Evolutionary conservation across 169 alveolate genomes (phyloP).

Genomic region (Cryptosporidium canis): DNA sequence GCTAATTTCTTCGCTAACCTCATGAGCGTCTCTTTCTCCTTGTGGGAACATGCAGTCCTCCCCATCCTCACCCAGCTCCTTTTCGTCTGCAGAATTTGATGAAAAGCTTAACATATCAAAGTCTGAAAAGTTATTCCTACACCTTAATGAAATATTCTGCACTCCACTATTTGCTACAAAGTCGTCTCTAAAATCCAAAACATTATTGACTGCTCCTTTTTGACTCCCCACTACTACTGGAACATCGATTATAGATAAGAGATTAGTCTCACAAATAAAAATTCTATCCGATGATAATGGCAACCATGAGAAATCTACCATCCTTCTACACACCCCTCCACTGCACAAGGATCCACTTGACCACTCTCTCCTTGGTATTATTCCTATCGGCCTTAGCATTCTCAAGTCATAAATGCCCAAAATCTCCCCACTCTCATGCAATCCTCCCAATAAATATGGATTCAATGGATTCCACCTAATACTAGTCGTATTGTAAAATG

Average conservation of each 20-base stretch:
- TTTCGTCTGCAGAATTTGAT: background rate
- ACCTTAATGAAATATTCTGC: background rate
- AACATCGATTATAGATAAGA: background rate
- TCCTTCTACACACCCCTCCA: background rate
- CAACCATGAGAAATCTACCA: slow-evolving; percentile 17
- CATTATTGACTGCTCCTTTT: background rate
- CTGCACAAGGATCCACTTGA: background rate
- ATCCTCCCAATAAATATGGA: slow-evolving; percentile 7
- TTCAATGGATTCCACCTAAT: slow-evolving; percentile 48
- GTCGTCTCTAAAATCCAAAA: background rate
- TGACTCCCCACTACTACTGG: background rate
- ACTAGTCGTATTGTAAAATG: slow-evolving; percentile 42
- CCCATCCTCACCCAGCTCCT: background rate
- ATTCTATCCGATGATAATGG: slow-evolving; percentile 22
- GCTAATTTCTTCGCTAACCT: background rate
- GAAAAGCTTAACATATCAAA: background rate
- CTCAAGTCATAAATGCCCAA: slow-evolving; percentile 56
- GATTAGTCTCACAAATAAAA: background rate
- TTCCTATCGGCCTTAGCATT: slow-evolving; percentile 9
- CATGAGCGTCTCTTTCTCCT: background rate
- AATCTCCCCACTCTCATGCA: slow-evolving; percentile 40
- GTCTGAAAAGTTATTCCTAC: background rate
- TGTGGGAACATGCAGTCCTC: background rate
- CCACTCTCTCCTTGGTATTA: slow-evolving; percentile 28
- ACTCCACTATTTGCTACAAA: background rate